Percentiles rank a stretch among this genome's conserved stretches.
Conservation (phyloP, 805 yeast genomes). For the Yarrowia keelungensis region DNA sequence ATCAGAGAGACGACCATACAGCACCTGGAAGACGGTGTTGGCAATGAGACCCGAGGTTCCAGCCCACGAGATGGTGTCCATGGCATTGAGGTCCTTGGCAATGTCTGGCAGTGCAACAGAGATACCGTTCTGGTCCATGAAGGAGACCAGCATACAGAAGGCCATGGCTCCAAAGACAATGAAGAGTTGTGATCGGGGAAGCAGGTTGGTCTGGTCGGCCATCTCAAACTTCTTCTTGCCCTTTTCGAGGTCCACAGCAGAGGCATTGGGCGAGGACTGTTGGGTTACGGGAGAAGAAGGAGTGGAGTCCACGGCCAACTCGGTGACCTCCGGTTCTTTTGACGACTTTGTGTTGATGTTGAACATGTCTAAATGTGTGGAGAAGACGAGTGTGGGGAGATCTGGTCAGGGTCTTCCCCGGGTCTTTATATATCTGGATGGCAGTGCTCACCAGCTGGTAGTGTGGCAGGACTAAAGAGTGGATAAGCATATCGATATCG, state of each 20-base stretch:
- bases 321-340: conserved; percentile 5
- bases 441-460: neutral
- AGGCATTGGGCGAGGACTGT: neutral
- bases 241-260: conserved; percentile 18
- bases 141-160: conserved; percentile 48
- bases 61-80: conserved; percentile 63
- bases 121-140: conserved; percentile 60
- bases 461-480: conserved; percentile 14
- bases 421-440: conserved; percentile 13
- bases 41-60: conserved; percentile 63
- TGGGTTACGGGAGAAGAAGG: neutral
- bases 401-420: neutral
- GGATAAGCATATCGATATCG: conserved; percentile 33
- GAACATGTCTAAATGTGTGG: conserved; percentile 4
- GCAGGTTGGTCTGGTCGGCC: conserved; percentile 40
- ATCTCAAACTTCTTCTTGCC: conserved; percentile 15
- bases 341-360: neutral
- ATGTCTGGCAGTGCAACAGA: conserved; percentile 59
- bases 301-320: conserved; percentile 5
- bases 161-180: conserved; percentile 40
- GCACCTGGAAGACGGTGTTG: conserved; percentile 59
- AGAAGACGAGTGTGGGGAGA: neutral
- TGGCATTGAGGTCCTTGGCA: conserved; percentile 57
- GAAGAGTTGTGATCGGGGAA: conserved; percentile 39
- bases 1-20: conserved; percentile 63